A percentile compares a stretch with the other conserved stretches of the same genome.
These are phyloP conservation scores for Aspergillus jensenii DNA, from an alignment of 2,329 filamentous ascomycete species.

Conservation along the genomic window DNA sequence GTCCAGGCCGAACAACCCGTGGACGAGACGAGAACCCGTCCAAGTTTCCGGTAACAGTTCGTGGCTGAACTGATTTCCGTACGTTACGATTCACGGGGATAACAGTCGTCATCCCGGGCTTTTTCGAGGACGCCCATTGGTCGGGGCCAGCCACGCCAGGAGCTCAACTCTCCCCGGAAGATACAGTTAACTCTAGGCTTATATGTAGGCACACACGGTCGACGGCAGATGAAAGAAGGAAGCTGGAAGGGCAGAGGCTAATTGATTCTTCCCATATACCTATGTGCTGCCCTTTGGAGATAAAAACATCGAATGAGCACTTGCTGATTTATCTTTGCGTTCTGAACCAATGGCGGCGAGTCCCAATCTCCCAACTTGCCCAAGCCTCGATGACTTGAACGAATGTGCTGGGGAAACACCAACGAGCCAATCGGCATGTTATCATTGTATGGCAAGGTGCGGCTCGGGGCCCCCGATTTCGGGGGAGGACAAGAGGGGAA, in stretches of 20 bases:
- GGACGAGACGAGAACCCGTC: neutral
- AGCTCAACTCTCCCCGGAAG: neutral
- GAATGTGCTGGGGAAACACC: constrained; percentile 25
- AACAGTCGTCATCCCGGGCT: constrained; percentile 6
- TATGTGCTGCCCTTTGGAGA: neutral
- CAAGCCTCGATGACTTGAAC: constrained; percentile 24
- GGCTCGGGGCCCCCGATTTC: constrained; percentile 29
- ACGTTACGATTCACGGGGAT: constrained; percentile 7
- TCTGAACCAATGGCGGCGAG: neutral
- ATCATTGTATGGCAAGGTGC: constrained; percentile 8
- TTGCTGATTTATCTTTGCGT: neutral
- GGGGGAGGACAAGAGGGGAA: constrained; percentile 18
- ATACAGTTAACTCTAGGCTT: neutral
- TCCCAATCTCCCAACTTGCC: too few relatives aligned
- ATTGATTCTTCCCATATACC: neutral
- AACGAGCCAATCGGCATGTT: constrained; percentile 15
- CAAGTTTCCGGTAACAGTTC: neutral
- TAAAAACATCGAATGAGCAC: neutral
- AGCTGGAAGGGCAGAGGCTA: neutral
- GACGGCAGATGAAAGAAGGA: too few relatives aligned
- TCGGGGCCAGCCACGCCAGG: constrained; percentile 10
- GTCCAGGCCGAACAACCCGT: neutral
- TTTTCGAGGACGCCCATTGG: constrained; percentile 17
- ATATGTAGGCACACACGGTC: too few relatives aligned
- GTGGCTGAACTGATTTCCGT: neutral